These are phyloP conservation scores for Prunus yedoensis DNA, from an alignment of 331 rosid genomes.

Conservation along the genomic window DNA sequence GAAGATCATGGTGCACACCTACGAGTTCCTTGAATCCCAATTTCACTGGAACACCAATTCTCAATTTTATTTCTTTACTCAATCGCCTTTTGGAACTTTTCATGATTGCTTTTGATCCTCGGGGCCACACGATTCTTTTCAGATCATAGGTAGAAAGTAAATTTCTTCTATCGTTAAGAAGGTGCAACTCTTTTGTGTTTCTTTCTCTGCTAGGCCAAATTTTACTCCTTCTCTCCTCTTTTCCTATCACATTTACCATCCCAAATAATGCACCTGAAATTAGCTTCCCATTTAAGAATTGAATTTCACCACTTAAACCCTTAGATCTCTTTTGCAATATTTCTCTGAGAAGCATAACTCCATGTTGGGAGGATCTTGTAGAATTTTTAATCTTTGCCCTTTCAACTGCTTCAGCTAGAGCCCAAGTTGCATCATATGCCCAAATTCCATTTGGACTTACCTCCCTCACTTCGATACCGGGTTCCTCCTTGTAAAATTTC, in stretches of 20 bases:
- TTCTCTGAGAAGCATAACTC: neutral
- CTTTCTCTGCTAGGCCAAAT: neutral
- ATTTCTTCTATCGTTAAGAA: no score
- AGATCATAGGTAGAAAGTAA: no score
- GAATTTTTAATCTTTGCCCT: neutral
- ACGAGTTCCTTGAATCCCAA: no score
- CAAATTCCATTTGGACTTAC: neutral
- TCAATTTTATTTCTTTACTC: no score
- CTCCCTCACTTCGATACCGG: neutral
- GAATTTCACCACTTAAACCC: neutral
- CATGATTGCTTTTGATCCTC: no score
- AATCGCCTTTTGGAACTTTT: no score
- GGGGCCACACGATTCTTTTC: no score
- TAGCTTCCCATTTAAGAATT: neutral
- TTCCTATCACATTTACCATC: neutral
- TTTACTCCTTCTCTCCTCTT: neutral
- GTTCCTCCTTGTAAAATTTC: constrained; percentile 3
- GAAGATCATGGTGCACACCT: no score
- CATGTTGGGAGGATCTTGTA: neutral
- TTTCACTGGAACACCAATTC: no score
- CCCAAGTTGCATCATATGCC: constrained; percentile 18
- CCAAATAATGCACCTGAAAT: neutral
- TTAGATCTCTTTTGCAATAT: neutral
- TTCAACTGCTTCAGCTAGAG: constrained; percentile 21
- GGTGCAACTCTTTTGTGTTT: no score